Percentiles rank a stretch among this genome's conserved stretches.
These are phyloP conservation scores for Alliaria petiolata DNA, from an alignment of 345 rosid genomes.

Conservation along the genomic window DNA sequence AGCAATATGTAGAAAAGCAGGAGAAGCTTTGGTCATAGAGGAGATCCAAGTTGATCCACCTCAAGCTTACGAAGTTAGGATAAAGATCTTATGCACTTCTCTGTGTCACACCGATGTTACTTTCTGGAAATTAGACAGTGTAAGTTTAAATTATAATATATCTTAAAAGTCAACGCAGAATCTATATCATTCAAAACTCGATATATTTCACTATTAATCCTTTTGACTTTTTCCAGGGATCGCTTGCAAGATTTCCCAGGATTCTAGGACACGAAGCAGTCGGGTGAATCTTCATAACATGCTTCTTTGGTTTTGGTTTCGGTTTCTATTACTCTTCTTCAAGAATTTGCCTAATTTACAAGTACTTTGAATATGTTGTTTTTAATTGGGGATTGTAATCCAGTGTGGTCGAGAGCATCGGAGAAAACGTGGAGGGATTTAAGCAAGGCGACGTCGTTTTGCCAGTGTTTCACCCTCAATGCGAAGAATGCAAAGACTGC, in stretches of 20 bases:
- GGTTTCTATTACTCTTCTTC: too few species aligned
- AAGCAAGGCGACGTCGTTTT: constrained; percentile 56
- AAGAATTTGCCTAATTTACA: neutral
- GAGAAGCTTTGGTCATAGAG: constrained; percentile 51
- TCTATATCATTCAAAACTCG: neutral
- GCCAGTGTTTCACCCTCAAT: constrained; percentile 52
- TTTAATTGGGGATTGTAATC: neutral
- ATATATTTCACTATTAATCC: neutral
- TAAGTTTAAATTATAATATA: constrained; percentile 23
- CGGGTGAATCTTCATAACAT: constrained; percentile 40
- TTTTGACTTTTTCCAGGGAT: constrained; percentile 35
- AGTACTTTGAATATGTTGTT: neutral
- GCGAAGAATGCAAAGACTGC: constrained; percentile 55
- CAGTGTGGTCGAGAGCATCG: constrained; percentile 77
- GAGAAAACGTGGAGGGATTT: constrained; percentile 53
- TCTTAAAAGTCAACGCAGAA: neutral
- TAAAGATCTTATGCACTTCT: constrained; percentile 68
- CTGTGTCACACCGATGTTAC: constrained; percentile 61
- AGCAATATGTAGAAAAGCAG: constrained; percentile 52
- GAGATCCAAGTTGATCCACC: constrained; percentile 76
- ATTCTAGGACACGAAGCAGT: constrained; percentile 77
- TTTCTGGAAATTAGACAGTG: constrained; percentile 44
- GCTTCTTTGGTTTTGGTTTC: neutral
- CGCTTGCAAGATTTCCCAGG: constrained; percentile 44
- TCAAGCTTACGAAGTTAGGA: constrained; percentile 59